These are phyloP conservation scores for Teunomyces barrocoloradensis DNA, from an alignment of 805 yeast species.

Conservation along the genomic window DNA sequence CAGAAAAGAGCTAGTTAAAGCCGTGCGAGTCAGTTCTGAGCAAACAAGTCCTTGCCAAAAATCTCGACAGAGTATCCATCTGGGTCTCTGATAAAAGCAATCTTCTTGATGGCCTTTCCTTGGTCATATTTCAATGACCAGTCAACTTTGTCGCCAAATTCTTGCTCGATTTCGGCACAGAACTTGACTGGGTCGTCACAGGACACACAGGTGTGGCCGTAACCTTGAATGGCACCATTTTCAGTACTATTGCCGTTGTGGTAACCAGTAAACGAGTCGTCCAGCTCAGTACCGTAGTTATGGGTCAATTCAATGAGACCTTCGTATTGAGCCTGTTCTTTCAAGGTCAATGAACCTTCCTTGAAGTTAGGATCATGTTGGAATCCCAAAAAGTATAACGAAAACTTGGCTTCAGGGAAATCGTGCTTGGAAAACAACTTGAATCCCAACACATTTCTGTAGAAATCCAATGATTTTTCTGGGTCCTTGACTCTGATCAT, in stretches of 20 bases:
- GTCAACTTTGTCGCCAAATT: constrained; percentile 40
- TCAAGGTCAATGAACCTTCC: constrained; percentile 38
- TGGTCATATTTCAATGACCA: constrained; percentile 60
- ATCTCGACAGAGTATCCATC: constrained; percentile 87
- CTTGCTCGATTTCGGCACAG: constrained; percentile 50
- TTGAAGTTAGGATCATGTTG: constrained; percentile 43
- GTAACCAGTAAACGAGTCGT: constrained; percentile 65
- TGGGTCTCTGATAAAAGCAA: constrained; percentile 83
- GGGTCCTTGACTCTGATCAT: constrained; percentile 95
- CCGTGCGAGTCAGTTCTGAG: constrained; percentile 1
- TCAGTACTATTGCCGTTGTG: constrained; percentile 71
- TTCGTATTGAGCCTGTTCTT: constrained; percentile 47
- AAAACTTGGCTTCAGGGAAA: constrained; percentile 70
- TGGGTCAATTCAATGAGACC: constrained; percentile 87
- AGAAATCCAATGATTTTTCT: constrained; percentile 68
- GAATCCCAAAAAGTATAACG: constrained; percentile 83
- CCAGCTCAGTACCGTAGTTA: constrained; percentile 93
- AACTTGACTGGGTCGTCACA: constrained; percentile 59
- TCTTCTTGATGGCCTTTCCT: constrained; percentile 48
- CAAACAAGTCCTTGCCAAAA: constrained; percentile 39
- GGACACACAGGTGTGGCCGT: constrained; percentile 79
- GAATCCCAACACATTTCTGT: constrained; percentile 79
- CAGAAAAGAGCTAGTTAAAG: background rate
- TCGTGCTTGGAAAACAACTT: constrained; percentile 57
- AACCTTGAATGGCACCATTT: constrained; percentile 68